These are phyloP conservation scores for Lepidium africanum DNA, from an alignment of 345 rosid genomes.

Conservation along the genomic window DNA sequence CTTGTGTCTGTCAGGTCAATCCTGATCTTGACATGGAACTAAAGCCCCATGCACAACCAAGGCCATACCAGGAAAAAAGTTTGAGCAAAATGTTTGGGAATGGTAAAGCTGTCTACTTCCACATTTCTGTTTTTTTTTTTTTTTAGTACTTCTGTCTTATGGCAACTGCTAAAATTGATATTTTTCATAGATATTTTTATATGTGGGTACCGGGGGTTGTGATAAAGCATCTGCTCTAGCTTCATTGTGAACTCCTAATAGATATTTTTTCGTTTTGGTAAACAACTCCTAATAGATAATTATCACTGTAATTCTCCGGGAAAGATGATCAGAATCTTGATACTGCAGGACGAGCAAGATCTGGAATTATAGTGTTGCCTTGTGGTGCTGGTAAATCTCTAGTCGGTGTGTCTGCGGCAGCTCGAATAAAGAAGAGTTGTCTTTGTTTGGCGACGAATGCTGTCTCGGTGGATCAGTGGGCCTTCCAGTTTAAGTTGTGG, in stretches of 20 bases:
- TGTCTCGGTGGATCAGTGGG: constrained; percentile 99
- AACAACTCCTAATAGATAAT: not conserved
- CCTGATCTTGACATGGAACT: constrained; percentile 92
- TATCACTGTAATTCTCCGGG: not conserved
- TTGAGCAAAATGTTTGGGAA: constrained; percentile 99
- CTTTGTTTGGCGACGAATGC: constrained; percentile 98
- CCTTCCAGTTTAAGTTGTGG: constrained; percentile 90
- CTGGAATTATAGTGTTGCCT: constrained; percentile 93
- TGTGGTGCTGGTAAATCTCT: constrained; percentile 99
- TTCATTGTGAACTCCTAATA: not conserved
- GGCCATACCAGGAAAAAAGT: constrained; percentile 96
- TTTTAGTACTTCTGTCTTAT: not conserved
- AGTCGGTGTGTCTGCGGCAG: constrained; percentile 95
- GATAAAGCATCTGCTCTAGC: not conserved
- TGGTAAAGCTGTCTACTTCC: constrained; percentile 34
- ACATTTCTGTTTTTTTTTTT: not conserved
- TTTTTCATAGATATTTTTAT: not conserved
- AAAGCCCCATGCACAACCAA: constrained; percentile 91
- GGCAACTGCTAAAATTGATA: not conserved
- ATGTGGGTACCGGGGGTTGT: not conserved
- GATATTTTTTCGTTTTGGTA: too few species aligned
- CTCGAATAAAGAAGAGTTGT: constrained; percentile 87
- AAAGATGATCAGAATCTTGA: constrained; percentile 10
- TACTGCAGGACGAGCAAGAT: constrained; percentile 84
- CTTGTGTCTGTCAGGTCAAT: constrained; percentile 45